Evolutionary conservation across 2,329 filamentous ascomycete genomes (phyloP).

Genomic region (Diaporthe sp.): DNA sequence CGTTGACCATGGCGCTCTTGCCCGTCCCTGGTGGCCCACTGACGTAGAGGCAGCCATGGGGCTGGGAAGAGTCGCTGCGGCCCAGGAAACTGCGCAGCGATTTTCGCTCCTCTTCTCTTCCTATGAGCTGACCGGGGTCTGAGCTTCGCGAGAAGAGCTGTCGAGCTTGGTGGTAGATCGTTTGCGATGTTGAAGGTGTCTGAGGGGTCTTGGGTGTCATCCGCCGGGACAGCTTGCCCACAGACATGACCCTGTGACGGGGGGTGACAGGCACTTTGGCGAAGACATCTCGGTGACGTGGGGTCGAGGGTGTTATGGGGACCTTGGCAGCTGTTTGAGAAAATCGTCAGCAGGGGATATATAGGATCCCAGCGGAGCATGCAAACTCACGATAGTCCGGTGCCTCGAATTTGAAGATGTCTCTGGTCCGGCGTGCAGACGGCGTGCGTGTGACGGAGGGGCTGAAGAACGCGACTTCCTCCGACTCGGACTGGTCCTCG

Average conservation of each 20-base stretch:
- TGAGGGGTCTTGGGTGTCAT: slow-evolving; percentile 82
- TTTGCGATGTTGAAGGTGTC: slow-evolving; percentile 77
- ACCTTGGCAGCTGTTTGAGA: slow-evolving; percentile 52
- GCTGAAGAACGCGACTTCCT: slow-evolving; percentile 51
- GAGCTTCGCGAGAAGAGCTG: slow-evolving; percentile 88
- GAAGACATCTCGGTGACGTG: slow-evolving; percentile 84
- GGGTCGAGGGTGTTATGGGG: slow-evolving; percentile 79
- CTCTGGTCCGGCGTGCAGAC: slow-evolving; percentile 41
- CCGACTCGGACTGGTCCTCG: slow-evolving; percentile 55
- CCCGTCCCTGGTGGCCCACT: slow-evolving; percentile 96
- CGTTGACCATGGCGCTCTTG: slow-evolving; percentile 93
- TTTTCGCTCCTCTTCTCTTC: slow-evolving; percentile 77
- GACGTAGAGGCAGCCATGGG: slow-evolving; percentile 90
- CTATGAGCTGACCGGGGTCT: slow-evolving; percentile 81
- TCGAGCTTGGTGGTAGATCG: slow-evolving; percentile 88
- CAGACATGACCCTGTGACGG: slow-evolving; percentile 84
- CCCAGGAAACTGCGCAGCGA: slow-evolving; percentile 80
- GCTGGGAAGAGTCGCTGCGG: slow-evolving; percentile 70
- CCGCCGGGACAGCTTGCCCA: slow-evolving; percentile 81
- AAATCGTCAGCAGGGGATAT: slow-evolving; percentile 40
- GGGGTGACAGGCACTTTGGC: slow-evolving; percentile 82
- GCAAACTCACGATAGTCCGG: slow-evolving; percentile 43
- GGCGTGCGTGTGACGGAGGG: slow-evolving; percentile 41
- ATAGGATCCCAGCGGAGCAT: not conserved
- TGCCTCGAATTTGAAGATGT: slow-evolving; percentile 40